A percentile compares a stretch with the other conserved stretches of the same genome.
Conservation (phyloP, 495 filamentous ascomycete genomes). For the Cryomyces minteri region DNA sequence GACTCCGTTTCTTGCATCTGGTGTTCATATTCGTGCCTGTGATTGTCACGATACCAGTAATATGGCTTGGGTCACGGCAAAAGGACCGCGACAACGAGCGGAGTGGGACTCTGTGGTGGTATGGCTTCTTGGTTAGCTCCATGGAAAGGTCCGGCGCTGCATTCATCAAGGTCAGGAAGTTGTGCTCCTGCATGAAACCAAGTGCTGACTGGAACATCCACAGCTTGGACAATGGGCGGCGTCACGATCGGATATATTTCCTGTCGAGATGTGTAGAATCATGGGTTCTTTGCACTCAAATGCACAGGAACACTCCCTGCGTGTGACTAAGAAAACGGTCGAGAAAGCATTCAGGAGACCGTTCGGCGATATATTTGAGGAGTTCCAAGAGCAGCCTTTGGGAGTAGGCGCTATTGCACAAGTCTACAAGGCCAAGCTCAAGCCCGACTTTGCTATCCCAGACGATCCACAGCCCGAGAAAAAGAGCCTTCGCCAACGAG, state of each 20-base stretch:
- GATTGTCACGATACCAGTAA: slow-evolving; percentile 53
- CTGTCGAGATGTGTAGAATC: slow-evolving; percentile 73
- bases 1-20: slow-evolving; percentile 67
- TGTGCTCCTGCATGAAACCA: not conserved
- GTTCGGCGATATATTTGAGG: slow-evolving; percentile 91
- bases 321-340: slow-evolving; percentile 62
- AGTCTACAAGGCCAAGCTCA: slow-evolving; percentile 90
- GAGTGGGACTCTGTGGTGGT: slow-evolving; percentile 85
- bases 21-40: slow-evolving; percentile 84
- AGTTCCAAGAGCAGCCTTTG: slow-evolving; percentile 79
- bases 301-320: slow-evolving; percentile 76
- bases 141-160: slow-evolving; percentile 95
- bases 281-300: slow-evolving; percentile 95
- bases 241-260: slow-evolving; percentile 92
- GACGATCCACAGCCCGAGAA: slow-evolving; percentile 29
- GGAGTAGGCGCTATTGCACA: slow-evolving; percentile 96
- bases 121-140: slow-evolving; percentile 62
- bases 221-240: slow-evolving; percentile 99
- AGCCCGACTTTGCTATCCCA: slow-evolving; percentile 50
- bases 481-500: slow-evolving; percentile 39
- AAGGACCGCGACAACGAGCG: slow-evolving; percentile 48
- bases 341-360: slow-evolving; percentile 55
- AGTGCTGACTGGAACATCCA: not conserved
- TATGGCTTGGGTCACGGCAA: slow-evolving; percentile 54
- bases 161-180: slow-evolving; percentile 71